These are phyloP conservation scores for Verticillium nubilum DNA, from an alignment of 2,329 filamentous ascomycete genomes.

Conservation along the genomic window DNA sequence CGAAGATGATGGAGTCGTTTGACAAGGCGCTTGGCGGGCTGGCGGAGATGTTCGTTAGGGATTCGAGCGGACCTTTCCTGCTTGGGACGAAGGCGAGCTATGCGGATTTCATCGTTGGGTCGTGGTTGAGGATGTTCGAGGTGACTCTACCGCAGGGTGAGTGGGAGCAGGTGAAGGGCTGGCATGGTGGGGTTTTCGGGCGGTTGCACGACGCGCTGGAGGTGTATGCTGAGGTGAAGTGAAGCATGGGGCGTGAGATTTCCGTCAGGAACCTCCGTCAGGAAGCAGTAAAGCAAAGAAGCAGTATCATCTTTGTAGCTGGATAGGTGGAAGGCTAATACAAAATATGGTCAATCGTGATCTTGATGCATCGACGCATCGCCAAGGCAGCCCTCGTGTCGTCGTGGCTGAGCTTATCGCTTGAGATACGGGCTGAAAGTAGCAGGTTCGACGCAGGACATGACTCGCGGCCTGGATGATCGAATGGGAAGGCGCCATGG, in stretches of 20 bases:
- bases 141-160: constrained; percentile 34
- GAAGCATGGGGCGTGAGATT: neutral
- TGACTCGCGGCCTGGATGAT: neutral
- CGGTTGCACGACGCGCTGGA: constrained; percentile 40
- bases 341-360: too few relatives aligned
- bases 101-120: constrained; percentile 53
- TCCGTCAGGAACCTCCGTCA: too few relatives aligned
- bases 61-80: constrained; percentile 40
- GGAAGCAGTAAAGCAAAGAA: too few relatives aligned
- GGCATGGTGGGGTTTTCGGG: constrained; percentile 47
- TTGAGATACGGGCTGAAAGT: neutral
- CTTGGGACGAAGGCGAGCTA: constrained; percentile 39
- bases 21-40: constrained; percentile 33
- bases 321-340: too few relatives aligned
- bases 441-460: neutral
- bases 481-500: neutral
- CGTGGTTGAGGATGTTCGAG: constrained; percentile 44
- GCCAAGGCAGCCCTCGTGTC: neutral
- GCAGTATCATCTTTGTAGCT: too few relatives aligned
- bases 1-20: constrained; percentile 32
- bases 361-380: too few relatives aligned
- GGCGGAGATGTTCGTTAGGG: constrained; percentile 30
- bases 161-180: constrained; percentile 39
- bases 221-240: constrained; percentile 25
- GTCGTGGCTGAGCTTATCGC: neutral